Base-by-base conservation (phyloP, 2,329 filamentous ascomycete genomes). In the Dactylellina parvicollis region DNA sequence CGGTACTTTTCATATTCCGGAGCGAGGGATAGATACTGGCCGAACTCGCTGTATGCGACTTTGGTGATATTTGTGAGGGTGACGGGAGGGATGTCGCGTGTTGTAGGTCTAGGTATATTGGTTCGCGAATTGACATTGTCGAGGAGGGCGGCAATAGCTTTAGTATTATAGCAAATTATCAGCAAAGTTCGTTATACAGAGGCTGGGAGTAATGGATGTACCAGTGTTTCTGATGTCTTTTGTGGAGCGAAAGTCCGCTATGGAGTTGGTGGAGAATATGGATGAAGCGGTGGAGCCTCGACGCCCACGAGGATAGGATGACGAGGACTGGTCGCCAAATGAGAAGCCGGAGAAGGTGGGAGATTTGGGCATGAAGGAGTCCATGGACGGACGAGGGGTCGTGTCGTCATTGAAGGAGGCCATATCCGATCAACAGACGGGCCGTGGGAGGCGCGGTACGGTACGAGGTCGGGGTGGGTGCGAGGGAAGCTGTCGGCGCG, bases 81-180 rank as follows among this genome's bases (percentile, higher is more conserved):
- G 0, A 99, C 95, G 0, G 94, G 94, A 0, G 94, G 94, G 36
- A 99, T 99, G 79, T 99, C 94, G 80, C 88, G 88, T 16, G 91
- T 85, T 0, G 92, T 96, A 0, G 94, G 94, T 12, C 91, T 89
- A 77, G 65, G 94, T 93, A 1, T 93, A 96, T 75, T 94, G 88
- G 66, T 96, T 96, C 2, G 94, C 92, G 26, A 92, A 90, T 79
- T 96, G 91, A 75, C 65, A 55, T 77, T 66, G 22, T 78, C 77
- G 2, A 98, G 86, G n/a, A 98, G 85, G 0, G 92, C 96, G 7
- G 93, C 96, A 77, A 98, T 98, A 74, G 95, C 90, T 92, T 75
- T 10, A 62, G n/a, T n/a, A 60, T 26, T 18, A 64, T 56, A 77
- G 54, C 22, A 64, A 16, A 32, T 1, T 3, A 46, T 79, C 67